Conservation (phyloP, 2,329 filamentous ascomycete species). For the Penicillium sp. region DNA sequence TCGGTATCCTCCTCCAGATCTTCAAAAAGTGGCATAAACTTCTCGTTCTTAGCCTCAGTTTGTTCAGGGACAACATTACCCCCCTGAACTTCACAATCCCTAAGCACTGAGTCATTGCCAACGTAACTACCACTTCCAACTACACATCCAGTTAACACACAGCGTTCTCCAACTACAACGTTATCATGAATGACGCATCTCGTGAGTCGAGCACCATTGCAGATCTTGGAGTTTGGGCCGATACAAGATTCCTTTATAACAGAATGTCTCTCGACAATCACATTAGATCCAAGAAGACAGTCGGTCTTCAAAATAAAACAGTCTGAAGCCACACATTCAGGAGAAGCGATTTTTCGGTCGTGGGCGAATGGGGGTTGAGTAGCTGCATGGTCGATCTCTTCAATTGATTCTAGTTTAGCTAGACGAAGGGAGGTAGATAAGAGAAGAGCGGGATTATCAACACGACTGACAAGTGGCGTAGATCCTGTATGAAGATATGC, state of each 20-base stretch:
- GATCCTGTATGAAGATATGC: not conserved
- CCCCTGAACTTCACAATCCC: not conserved
- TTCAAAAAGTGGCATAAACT: slow-evolving; percentile 1
- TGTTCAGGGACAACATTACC: not conserved
- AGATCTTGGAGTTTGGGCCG: not conserved
- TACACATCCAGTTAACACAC: not conserved
- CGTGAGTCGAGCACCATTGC: not conserved
- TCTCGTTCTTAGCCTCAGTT: slow-evolving; percentile 1
- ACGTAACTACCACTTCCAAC: not conserved
- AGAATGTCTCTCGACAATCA: not conserved
- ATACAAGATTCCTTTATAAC: slow-evolving; percentile 5
- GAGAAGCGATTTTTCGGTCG: not conserved
- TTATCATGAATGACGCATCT: not conserved
- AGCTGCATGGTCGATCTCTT: not conserved
- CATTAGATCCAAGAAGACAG: not conserved
- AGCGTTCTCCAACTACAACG: not conserved
- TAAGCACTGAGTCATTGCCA: not conserved
- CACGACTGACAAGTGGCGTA: not conserved
- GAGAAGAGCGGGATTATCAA: not conserved
- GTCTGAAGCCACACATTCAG: not conserved
- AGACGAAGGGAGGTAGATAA: slow-evolving; percentile 2
- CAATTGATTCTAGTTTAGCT: not conserved
- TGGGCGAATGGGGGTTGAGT: not conserved
- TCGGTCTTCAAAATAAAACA: not conserved
- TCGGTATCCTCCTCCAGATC: not conserved